These are phyloP conservation scores for Podospora australis DNA, from an alignment of 495 filamentous ascomycete species.

Conservation along the genomic window DNA sequence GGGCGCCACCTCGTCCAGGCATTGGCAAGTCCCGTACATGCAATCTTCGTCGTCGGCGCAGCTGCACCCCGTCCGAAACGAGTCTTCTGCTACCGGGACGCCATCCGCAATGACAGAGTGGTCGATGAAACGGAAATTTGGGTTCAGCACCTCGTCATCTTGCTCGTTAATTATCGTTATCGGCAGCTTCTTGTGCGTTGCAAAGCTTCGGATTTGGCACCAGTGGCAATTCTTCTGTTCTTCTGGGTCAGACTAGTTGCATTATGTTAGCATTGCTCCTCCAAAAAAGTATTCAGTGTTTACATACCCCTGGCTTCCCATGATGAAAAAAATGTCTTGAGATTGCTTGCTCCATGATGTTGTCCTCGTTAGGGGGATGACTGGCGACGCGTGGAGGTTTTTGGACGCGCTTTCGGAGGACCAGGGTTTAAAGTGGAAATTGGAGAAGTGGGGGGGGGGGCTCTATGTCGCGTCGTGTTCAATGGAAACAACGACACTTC, in stretches of 20 bases:
- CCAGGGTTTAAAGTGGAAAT: background rate
- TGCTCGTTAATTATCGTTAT: slow-evolving; percentile 45
- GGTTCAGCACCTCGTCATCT: slow-evolving; percentile 33
- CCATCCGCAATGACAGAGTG: slow-evolving; percentile 35
- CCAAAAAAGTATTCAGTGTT: background rate
- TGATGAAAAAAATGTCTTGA: slow-evolving; percentile 38
- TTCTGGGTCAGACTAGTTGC: slow-evolving; percentile 15
- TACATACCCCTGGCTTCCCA: slow-evolving; percentile 27
- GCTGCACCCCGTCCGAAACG: slow-evolving; percentile 51
- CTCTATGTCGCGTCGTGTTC: too few species aligned
- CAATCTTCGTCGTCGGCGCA: slow-evolving; percentile 43
- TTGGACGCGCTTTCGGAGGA: background rate
- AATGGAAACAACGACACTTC: too few species aligned
- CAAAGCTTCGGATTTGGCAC: slow-evolving; percentile 46
- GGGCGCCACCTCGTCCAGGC: slow-evolving; percentile 45
- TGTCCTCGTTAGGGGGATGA: background rate
- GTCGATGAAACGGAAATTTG: slow-evolving; percentile 50
- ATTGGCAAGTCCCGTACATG: slow-evolving; percentile 43
- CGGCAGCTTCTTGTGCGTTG: slow-evolving; percentile 30
- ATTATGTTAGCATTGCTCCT: background rate
- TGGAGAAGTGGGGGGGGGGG: background rate
- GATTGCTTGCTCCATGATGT: slow-evolving; percentile 32
- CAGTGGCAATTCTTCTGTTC: slow-evolving; percentile 39
- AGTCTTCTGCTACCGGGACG: slow-evolving; percentile 39
- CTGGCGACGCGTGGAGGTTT: slow-evolving; percentile 3